Evolutionary conservation across 176 grass and related monocot genomes (phyloP).

Genomic region (Urochloa ruziziensis): DNA sequence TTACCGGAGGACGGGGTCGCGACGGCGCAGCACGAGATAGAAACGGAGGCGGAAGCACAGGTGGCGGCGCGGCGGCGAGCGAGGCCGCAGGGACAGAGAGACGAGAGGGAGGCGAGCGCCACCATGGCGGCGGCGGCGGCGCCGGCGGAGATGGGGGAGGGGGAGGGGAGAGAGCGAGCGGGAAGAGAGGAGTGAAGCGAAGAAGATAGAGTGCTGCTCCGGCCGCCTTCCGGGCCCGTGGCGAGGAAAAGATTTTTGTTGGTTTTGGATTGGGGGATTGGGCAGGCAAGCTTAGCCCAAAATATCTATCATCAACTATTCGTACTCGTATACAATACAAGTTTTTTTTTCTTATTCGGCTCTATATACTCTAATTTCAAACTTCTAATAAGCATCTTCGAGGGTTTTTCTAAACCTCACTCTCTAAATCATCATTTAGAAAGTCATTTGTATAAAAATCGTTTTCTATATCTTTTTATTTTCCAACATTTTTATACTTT

Average conservation of each 20-base stretch:
- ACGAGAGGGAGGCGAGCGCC: conserved; percentile 48
- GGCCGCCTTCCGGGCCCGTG: background rate
- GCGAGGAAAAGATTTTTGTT: background rate
- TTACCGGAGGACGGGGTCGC: conserved; percentile 32
- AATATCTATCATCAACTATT: conserved; percentile 41
- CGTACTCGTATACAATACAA: too few species aligned
- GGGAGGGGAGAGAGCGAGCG: background rate
- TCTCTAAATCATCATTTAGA: too few species aligned
- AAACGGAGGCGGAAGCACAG: background rate
- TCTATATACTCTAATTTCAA: too few species aligned
- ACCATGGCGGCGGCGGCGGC: conserved; percentile 40
- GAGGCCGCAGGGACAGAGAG: conserved; percentile 38
- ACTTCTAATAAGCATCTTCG: too few species aligned
- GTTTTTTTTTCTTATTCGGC: too few species aligned
- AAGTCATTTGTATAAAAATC: too few species aligned
- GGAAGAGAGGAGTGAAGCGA: background rate
- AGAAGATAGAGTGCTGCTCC: conserved; percentile 11
- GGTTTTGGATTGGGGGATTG: conserved; percentile 19
- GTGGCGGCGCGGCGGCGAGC: conserved; percentile 22
- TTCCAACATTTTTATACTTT: too few species aligned
- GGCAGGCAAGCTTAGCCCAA: background rate
- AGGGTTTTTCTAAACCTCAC: too few species aligned
- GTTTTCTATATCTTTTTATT: too few species aligned
- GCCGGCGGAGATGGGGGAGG: background rate
- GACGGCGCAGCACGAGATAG: conserved; percentile 47